Percentiles rank a stretch among this genome's conserved stretches.
Conservation (phyloP, 768 basidiomycete genomes). For the Melanogaster broomeanus region DNA sequence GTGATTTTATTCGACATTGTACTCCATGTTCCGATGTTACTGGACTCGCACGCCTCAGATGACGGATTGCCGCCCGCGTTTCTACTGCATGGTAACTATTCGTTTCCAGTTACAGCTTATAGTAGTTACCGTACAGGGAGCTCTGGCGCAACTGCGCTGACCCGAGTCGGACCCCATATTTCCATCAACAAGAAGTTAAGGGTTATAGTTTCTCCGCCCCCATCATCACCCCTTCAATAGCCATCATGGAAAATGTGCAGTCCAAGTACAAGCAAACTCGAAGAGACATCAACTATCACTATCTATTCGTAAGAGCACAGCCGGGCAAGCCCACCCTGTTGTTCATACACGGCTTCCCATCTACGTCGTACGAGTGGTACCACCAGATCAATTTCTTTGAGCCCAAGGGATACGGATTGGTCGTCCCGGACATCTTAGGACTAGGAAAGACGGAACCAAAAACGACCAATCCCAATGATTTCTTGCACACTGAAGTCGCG, state of each 20-base stretch:
- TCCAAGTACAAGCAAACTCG: conserved; percentile 37
- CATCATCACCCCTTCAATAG: neutral
- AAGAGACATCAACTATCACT: conserved; percentile 39
- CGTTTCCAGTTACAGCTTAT: no score
- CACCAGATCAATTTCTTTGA: conserved; percentile 40
- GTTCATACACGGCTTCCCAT: conserved; percentile 48
- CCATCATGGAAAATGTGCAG: conserved; percentile 25
- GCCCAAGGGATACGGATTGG: conserved; percentile 41
- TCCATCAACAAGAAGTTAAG: neutral
- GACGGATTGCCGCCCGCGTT: no score
- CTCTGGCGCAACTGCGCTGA: no score
- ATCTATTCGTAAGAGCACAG: conserved; percentile 28
- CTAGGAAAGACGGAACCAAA: conserved; percentile 46
- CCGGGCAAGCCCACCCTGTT: conserved; percentile 39
- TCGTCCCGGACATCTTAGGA: conserved; percentile 52
- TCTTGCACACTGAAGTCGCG: conserved; percentile 25
- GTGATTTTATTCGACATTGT: neutral
- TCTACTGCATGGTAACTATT: no score
- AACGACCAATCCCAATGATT: conserved; percentile 31
- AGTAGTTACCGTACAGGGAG: no score
- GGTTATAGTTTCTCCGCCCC: neutral
- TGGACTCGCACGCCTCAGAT: no score
- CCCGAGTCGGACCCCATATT: no score
- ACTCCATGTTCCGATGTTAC: neutral
- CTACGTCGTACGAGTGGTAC: conserved; percentile 44